These are phyloP conservation scores for Ceratocystis lukuohia DNA, from an alignment of 2,329 filamentous ascomycete genomes.

Conservation along the genomic window DNA sequence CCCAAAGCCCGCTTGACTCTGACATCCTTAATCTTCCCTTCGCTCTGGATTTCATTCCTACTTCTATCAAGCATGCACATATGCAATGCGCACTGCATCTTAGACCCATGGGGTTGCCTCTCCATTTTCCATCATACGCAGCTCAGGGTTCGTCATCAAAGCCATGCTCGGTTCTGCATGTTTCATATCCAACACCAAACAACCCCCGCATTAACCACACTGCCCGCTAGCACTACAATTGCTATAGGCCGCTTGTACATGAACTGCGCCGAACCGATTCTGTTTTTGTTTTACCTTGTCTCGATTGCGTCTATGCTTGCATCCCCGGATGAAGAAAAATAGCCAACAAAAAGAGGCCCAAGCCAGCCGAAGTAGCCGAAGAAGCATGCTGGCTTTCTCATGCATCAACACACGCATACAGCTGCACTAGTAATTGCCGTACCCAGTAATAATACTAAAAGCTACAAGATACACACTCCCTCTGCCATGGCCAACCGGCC, in stretches of 20 bases:
- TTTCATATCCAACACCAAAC: neutral
- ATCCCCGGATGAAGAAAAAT: too few species aligned
- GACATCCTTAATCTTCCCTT: neutral
- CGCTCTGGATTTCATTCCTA: neutral
- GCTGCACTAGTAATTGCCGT: neutral
- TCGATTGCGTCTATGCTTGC: too few species aligned
- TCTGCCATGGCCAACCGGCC: neutral
- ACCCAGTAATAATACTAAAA: neutral
- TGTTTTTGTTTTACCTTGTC: too few species aligned
- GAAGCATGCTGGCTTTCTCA: neutral
- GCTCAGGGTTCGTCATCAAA: neutral
- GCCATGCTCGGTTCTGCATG: conserved; percentile 5
- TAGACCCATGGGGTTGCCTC: neutral
- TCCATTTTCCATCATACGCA: neutral
- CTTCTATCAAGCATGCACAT: neutral
- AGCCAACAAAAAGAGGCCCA: neutral
- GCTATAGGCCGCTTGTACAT: too few species aligned
- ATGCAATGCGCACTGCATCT: neutral
- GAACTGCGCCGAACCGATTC: too few species aligned
- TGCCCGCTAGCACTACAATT: too few species aligned
- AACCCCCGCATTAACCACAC: neutral
- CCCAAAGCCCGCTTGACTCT: neutral
- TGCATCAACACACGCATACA: neutral
- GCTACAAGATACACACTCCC: neutral
- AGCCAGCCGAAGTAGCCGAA: neutral